Base-by-base conservation (phyloP, 306 rosid species). In the Cucurbita moschata region DNA sequence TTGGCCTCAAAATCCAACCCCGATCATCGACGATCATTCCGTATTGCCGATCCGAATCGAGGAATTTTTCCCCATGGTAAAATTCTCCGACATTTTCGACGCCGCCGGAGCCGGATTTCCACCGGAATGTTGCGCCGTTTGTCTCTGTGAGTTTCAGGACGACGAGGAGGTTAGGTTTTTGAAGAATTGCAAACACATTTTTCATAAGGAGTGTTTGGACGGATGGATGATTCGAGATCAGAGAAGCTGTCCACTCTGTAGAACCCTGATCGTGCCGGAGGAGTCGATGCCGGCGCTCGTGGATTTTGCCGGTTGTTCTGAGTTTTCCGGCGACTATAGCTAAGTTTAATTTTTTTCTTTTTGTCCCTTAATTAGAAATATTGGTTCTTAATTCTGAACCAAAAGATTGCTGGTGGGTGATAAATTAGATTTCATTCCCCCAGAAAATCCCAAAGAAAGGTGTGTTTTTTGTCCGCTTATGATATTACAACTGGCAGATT, bases 51-150 rank as follows among this genome's bases (percentile, higher is more conserved):
- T 49, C 23, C 30, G n/a, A 35, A 47, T 75, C 71, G 71, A 30
- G 38, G 37, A 75, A n/a, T 42, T 75, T 55, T 21, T 60, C 18
- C 61, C 77, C 37, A 61, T 75, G 7, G 71, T 61, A 30, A 59
- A 75, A 5, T 75, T 75, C 30, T 60, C 71, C 49, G 77, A 60
- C 60, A 35, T 75, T 18, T 4, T 18, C 10, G 60, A 40, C 37
- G 8, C 18, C 72, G 39, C 6, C 39, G 69, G 14, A 1, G 54
- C 7, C 39, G 69, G 14, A 1, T 65, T n/a, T 19, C 39, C 49
- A 60, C 50, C 77, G 47, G 77, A 75, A n/a, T 43, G 58, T 43
- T 75, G 77, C 77, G 71, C 71, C 19, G 77, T 75, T 49, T 75
- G 77, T 26, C 77, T 75, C 11, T 62, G 50, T 19, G 77, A 75